Evolutionary conservation across 768 basidiomycete genomes (phyloP).

Genomic region (Mycena leptocephala): DNA sequence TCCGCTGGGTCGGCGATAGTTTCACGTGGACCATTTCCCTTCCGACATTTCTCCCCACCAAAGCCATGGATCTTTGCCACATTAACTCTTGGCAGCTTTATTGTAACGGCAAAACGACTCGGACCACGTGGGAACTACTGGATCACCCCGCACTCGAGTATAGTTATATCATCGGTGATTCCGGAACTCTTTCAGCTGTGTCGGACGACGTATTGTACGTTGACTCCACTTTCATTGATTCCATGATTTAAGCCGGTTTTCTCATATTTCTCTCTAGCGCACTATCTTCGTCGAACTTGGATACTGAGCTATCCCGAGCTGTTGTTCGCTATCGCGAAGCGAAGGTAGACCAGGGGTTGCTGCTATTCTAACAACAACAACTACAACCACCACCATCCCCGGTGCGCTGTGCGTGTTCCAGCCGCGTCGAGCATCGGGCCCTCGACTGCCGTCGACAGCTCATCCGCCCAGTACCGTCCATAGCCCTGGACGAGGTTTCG

Average conservation of each 20-base stretch:
- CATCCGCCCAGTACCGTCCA: too few relatives aligned
- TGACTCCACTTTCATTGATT: not conserved
- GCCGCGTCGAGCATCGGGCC: too few relatives aligned
- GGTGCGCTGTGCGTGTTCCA: too few relatives aligned
- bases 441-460: too few relatives aligned
- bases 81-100: conserved; percentile 19
- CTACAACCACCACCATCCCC: too few relatives aligned
- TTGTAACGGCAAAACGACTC: not conserved
- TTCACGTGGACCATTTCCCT: conserved; percentile 23
- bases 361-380: too few relatives aligned
- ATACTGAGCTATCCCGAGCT: not conserved
- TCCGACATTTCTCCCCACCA: not conserved
- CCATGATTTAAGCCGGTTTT: too few relatives aligned
- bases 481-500: too few relatives aligned
- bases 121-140: not conserved
- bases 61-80: not conserved
- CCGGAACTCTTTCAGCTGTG: not conserved
- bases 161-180: not conserved
- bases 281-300: not conserved
- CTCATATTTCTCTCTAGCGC: not conserved
- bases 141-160: not conserved
- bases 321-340: not conserved
- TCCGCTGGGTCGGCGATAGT: conserved; percentile 20
- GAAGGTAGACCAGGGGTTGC: not conserved
- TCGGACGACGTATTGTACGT: not conserved